Evolutionary conservation across 306 rosid species (phyloP).

Genomic region (Glycyrrhiza uralensis): DNA sequence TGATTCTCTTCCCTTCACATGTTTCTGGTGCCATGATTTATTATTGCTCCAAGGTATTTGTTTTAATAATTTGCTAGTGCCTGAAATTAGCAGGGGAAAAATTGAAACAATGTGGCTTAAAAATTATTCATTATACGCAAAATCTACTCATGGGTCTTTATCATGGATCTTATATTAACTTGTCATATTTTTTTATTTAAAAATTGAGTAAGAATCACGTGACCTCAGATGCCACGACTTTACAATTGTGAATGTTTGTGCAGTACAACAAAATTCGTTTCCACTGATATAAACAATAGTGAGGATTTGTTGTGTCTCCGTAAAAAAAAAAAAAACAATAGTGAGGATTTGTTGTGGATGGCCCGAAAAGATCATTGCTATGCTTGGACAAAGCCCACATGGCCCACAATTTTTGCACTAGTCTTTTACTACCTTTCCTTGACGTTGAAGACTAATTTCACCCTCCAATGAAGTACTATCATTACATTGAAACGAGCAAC

Average conservation of each 20-base stretch:
- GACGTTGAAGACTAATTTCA: neutral
- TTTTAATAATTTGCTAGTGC: neutral
- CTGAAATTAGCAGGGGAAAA: neutral
- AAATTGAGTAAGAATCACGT: constrained; percentile 11
- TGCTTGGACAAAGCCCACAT: neutral
- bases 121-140: no score
- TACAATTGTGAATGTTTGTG: neutral
- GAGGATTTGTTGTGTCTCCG: neutral
- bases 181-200: no score
- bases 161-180: no score
- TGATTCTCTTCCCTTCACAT: neutral
- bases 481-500: neutral
- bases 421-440: neutral
- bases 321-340: no score
- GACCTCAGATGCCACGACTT: constrained; percentile 1
- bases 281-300: neutral
- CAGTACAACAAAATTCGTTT: neutral
- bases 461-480: neutral
- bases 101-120: no score
- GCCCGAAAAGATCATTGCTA: neutral
- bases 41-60: neutral
- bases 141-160: neutral
- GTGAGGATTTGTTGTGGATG: neutral
- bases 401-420: neutral
- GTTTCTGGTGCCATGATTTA: neutral